These are phyloP conservation scores for Pulicaria dysenterica DNA, from an alignment of 129 eudicot species.

Conservation along the genomic window DNA sequence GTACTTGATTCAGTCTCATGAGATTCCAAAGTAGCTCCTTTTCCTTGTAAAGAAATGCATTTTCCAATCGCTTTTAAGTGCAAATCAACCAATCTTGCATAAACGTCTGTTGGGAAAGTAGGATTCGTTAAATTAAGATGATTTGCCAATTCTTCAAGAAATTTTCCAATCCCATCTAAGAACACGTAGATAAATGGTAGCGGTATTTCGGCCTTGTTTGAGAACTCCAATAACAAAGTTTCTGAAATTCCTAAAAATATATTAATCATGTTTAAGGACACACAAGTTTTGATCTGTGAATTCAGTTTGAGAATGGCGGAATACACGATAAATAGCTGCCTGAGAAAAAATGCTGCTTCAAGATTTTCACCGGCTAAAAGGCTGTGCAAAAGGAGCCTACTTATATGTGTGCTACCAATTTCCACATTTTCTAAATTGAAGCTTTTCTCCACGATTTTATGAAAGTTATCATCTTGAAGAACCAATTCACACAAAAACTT, in stretches of 20 bases:
- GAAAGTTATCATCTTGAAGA: slow-evolving; percentile 43
- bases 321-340: slow-evolving; percentile 66
- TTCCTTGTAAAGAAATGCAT: slow-evolving; percentile 84
- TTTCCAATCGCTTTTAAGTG: slow-evolving; percentile 79
- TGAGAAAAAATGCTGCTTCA: slow-evolving; percentile 60
- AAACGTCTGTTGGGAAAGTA: slow-evolving; percentile 44
- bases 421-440: slow-evolving; percentile 33
- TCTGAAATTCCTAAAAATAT: slow-evolving; percentile 48
- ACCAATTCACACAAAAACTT: slow-evolving; percentile 41
- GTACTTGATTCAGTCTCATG: slow-evolving; percentile 68
- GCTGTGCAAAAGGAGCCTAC: slow-evolving; percentile 35
- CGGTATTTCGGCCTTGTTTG: slow-evolving; percentile 40
- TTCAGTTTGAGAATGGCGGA: slow-evolving; percentile 63
- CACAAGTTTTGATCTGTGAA: slow-evolving; percentile 45
- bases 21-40: slow-evolving; percentile 71
- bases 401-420: slow-evolving; percentile 28
- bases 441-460: slow-evolving; percentile 26
- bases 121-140: slow-evolving; percentile 46
- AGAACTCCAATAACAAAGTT: slow-evolving; percentile 54
- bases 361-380: slow-evolving; percentile 61
- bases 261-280: slow-evolving; percentile 46
- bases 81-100: slow-evolving; percentile 54
- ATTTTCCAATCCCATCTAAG: slow-evolving; percentile 73
- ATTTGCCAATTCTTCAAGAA: slow-evolving; percentile 74
- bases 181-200: slow-evolving; percentile 42